Conservation (phyloP, 169 alveolate genomes). For the Cryptosporidium felis region DNA sequence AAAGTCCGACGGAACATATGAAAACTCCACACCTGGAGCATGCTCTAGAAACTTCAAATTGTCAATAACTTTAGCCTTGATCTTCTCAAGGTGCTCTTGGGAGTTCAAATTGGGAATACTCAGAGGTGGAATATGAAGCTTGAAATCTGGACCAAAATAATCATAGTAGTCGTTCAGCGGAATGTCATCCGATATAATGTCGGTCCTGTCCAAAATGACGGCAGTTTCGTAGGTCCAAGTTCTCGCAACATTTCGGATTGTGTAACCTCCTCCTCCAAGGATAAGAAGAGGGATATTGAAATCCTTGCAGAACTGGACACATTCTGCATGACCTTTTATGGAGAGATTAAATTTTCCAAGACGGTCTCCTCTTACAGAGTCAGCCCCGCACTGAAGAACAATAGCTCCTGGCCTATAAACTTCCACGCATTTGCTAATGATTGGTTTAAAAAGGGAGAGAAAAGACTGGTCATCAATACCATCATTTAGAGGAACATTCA, state of each 20-base stretch:
- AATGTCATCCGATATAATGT: slow-evolving; percentile 89
- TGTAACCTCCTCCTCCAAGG: slow-evolving; percentile 99
- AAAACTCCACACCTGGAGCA: slow-evolving; percentile 93
- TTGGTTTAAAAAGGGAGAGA: slow-evolving; percentile 89
- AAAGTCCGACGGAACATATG: slow-evolving; percentile 89
- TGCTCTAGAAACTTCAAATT: slow-evolving; percentile 92
- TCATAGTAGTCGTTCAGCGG: slow-evolving; percentile 95
- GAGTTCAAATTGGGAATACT: slow-evolving; percentile 92
- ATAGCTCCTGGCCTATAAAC: slow-evolving; percentile 96
- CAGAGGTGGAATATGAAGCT: slow-evolving; percentile 92
- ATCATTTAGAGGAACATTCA: slow-evolving; percentile 97
- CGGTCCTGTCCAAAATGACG: slow-evolving; percentile 87
- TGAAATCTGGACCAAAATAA: slow-evolving; percentile 95
- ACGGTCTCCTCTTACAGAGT: slow-evolving; percentile 94
- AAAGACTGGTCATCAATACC: slow-evolving; percentile 97
- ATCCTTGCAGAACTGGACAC: slow-evolving; percentile 91
- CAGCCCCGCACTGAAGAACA: slow-evolving; percentile 99
- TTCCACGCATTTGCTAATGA: slow-evolving; percentile 93
- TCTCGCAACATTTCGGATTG: slow-evolving; percentile 97
- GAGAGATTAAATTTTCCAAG: slow-evolving; percentile 97
- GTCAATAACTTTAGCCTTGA: slow-evolving; percentile 89
- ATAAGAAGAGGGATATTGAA: slow-evolving; percentile 92
- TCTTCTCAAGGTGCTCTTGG: slow-evolving; percentile 92
- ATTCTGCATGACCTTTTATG: slow-evolving; percentile 97
- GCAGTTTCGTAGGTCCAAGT: slow-evolving; percentile 99